Evolutionary conservation across 2,329 filamentous ascomycete species (phyloP).

Genomic region (Fusarium nygamai): DNA sequence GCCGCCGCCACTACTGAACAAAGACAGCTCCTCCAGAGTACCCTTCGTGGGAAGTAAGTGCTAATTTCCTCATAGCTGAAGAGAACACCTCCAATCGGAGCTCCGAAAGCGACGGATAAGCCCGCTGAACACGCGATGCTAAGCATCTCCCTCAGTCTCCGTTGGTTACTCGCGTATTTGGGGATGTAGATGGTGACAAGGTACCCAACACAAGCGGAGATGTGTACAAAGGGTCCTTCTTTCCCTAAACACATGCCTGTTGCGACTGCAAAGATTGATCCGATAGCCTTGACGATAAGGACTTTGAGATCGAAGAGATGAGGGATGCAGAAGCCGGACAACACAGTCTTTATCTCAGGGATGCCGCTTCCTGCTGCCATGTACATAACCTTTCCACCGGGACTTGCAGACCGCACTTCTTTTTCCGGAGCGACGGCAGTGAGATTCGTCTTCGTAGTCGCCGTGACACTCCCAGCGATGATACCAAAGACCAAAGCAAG

Average conservation of each 20-base stretch:
- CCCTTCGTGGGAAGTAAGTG: slow-evolving; percentile 25
- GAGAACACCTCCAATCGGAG: slow-evolving; percentile 22
- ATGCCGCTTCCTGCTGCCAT: slow-evolving; percentile 34
- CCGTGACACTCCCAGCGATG: slow-evolving; percentile 10
- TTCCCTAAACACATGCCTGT: slow-evolving; percentile 33
- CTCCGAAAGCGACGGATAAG: slow-evolving; percentile 23
- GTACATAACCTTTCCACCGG: slow-evolving; percentile 17
- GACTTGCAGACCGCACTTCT: accelerated
- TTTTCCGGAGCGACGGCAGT: neutral
- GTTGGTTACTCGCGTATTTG: slow-evolving; percentile 18
- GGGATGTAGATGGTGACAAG: slow-evolving; percentile 8
- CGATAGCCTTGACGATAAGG: slow-evolving; percentile 23
- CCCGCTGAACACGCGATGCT: slow-evolving; percentile 24
- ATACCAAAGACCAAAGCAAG: slow-evolving; percentile 16
- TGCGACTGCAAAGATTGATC: slow-evolving; percentile 22
- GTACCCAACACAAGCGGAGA: slow-evolving; percentile 29
- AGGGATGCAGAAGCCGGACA: slow-evolving; percentile 24
- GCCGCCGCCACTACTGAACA: slow-evolving; percentile 24
- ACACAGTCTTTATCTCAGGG: slow-evolving; percentile 23
- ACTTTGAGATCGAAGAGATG: slow-evolving; percentile 26
- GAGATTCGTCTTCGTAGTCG: slow-evolving; percentile 24
- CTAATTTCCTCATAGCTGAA: slow-evolving; percentile 36
- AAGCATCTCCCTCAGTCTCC: slow-evolving; percentile 25
- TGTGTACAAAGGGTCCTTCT: slow-evolving; percentile 28
- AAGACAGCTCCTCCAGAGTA: slow-evolving; percentile 23